Evolutionary conservation across 78 protist species (phyloP), one percentile per base, ranked within the genome.

Genomic region (Speleostelium caveatum): DNA sequence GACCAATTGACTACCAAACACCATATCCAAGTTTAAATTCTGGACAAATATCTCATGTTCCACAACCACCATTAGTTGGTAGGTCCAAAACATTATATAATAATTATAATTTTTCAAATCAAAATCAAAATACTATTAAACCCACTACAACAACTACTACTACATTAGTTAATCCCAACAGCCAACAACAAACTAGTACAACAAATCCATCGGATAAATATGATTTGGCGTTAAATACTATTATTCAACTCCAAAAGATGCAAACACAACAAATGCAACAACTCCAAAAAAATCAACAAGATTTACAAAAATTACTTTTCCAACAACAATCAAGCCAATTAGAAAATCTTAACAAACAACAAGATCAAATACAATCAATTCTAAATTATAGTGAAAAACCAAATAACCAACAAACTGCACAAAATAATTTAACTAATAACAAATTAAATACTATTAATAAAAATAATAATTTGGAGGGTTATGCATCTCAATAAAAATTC

Each of bases 211-310:
- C n/a, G n/a, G 75, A 72, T 22, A 72, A 72, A 72, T 45, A 36
- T 72, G 78, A 72, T 51, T 4, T 72, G 26, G 78, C 78, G 28
- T 51, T 72, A 8, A 72, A 72, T 33, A 72, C 78, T 22, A 72
- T 72, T 22, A 45, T 72, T 21, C 66, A 72, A 72, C 28, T 72
- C 8, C 78, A 72, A 72, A 72, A 51, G 24, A 45, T 72, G 3
- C 78, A 72, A 72, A 41, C 66, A 5, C 78, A 72, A 72, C 78
- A 72, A 53, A 72, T 72, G 78, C n/a, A 28, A 30, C 56, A 55
- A 51, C 78, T 72, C 32, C 78, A 72, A 72, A 72, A 72, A 63
- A 72, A 72, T 53, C 78, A 72, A 32, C 26, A 58, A 1, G 78
- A 72, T 7, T 33, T 72, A 28, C 78, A 72, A 72, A 72, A 72